Conservation (phyloP, 176 grass and related monocot genomes). For the Saccharum spontaneum region DNA sequence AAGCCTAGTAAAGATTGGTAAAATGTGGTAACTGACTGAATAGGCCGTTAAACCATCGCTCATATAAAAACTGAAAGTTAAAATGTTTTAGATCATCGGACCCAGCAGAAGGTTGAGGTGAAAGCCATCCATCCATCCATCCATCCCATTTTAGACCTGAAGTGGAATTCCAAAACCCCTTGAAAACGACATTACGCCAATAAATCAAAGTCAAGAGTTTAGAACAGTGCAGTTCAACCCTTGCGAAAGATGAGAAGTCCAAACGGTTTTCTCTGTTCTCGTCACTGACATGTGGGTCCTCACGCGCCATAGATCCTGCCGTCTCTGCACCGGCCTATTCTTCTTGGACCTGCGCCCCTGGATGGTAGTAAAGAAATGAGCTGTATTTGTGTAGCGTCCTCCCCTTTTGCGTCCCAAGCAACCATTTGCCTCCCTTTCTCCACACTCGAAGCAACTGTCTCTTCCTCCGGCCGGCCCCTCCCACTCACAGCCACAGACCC, state of each 20-base stretch:
- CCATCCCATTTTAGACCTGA: neutral
- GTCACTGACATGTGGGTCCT: neutral
- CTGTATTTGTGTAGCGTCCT: neutral
- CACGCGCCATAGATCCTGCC: neutral
- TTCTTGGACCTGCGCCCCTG: neutral
- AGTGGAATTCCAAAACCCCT: neutral
- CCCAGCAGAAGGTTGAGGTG: neutral
- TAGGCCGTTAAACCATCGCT: neutral
- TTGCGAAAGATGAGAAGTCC: neutral
- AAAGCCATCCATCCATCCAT: neutral
- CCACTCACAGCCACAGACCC: neutral
- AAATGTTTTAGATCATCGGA: neutral
- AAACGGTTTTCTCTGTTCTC: neutral
- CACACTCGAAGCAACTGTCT: constrained; percentile 12
- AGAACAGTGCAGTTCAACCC: neutral
- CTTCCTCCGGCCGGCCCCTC: neutral
- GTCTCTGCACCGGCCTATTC: neutral
- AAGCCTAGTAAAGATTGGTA: neutral
- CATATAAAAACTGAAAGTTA: neutral
- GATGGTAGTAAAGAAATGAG: constrained; percentile 21
- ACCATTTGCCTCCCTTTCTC: constrained; percentile 30
- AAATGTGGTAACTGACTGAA: neutral
- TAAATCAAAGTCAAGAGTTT: neutral
- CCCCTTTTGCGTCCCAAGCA: constrained; percentile 30
- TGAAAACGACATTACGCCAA: constrained; percentile 7